Conservation (phyloP, 108 stramenopile genomes). For the Cyclotella cryptica region DNA sequence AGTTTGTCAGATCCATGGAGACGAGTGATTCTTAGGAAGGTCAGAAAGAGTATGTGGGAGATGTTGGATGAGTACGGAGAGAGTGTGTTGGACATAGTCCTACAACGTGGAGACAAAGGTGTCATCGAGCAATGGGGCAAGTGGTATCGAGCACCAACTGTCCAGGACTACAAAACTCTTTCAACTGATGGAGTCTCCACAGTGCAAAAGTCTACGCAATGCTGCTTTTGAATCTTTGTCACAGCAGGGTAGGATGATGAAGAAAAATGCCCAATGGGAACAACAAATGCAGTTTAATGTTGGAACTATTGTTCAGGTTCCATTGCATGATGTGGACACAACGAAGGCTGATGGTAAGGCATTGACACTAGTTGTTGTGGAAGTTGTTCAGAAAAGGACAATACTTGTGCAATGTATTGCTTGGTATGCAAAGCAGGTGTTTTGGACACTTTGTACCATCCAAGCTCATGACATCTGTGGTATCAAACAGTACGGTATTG, state of each 20-base stretch:
- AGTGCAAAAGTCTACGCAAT: not conserved
- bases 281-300: not conserved
- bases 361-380: not conserved
- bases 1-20: not conserved
- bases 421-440: not conserved
- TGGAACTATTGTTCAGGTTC: not conserved
- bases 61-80: not conserved
- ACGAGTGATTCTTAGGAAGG: not conserved
- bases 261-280: not conserved
- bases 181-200: too few species aligned
- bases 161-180: not conserved
- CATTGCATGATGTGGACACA: not conserved
- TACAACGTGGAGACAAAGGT: not conserved
- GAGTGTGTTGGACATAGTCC: not conserved
- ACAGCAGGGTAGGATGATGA: not conserved
- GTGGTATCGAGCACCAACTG: not conserved
- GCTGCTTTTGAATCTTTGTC: not conserved
- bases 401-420: not conserved
- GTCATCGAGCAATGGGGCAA: not conserved
- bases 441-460: not conserved
- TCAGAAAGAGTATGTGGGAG: not conserved
- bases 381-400: not conserved
- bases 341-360: not conserved
- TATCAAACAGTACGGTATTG: not conserved
- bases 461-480: not conserved